Percentiles rank a stretch among this genome's conserved stretches.
Evolutionary conservation across 176 grass and related monocot genomes (phyloP).

Genomic region (Oropetium thomaeum): DNA sequence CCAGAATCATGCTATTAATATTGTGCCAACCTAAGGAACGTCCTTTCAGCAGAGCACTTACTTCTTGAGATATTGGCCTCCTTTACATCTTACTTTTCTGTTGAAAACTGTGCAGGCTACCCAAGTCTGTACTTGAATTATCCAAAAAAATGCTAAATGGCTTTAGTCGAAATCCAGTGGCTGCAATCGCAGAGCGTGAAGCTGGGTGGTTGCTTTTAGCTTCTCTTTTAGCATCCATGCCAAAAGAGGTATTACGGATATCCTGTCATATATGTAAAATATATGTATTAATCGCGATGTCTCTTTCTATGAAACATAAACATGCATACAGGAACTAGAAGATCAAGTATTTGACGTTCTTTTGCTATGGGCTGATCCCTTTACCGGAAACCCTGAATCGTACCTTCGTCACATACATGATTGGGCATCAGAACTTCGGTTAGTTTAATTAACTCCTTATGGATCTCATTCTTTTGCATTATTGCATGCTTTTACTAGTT

Average conservation of each 20-base stretch:
- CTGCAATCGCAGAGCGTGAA: conserved; percentile 76
- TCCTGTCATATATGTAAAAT: conserved; percentile 21
- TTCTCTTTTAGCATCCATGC: conserved; percentile 92
- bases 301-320: conserved; percentile 25
- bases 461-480: neutral
- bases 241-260: conserved; percentile 76
- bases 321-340: conserved; percentile 74
- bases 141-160: conserved; percentile 87
- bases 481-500: conserved; percentile 23
- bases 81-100: neutral
- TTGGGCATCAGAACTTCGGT: conserved; percentile 76
- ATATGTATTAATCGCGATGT: neutral
- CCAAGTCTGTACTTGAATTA: conserved; percentile 88
- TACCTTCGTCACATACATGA: conserved; percentile 81
- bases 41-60: neutral
- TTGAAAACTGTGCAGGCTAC: conserved; percentile 54
- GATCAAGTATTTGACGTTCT: conserved; percentile 98
- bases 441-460: conserved; percentile 24
- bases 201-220: conserved; percentile 93
- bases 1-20: neutral
- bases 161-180: conserved; percentile 79
- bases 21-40: neutral
- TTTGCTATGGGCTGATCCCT: conserved; percentile 89
- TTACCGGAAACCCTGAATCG: conserved; percentile 84
- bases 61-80: neutral